Evolutionary conservation across 768 basidiomycete species (phyloP).

Genomic region (Hericium rajendrae): DNA sequence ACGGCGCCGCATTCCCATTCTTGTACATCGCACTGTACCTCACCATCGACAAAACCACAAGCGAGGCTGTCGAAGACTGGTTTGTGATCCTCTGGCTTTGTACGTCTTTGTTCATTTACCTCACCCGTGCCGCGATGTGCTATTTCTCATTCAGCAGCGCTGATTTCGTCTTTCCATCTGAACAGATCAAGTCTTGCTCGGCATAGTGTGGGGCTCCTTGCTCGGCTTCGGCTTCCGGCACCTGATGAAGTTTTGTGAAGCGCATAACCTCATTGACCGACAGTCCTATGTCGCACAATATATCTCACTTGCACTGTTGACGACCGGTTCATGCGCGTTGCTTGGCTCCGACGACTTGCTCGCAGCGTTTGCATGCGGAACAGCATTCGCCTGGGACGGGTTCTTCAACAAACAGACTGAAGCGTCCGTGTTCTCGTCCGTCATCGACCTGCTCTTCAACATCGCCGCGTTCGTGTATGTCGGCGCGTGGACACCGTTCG

Average conservation of each 20-base stretch:
- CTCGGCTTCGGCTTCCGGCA: conserved; percentile 77
- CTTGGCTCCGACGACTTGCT: conserved; percentile 91
- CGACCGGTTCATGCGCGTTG: conserved; percentile 75
- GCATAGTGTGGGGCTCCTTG: conserved; percentile 61
- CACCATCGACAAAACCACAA: conserved; percentile 52
- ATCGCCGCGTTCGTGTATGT: conserved; percentile 92
- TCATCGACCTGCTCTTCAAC: conserved; percentile 94
- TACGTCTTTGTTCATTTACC: conserved; percentile 26
- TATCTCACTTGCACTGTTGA: conserved; percentile 71
- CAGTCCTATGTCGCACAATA: conserved; percentile 95
- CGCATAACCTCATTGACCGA: conserved; percentile 79
- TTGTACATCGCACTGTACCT: conserved; percentile 86
- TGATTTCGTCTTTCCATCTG: conserved; percentile 5
- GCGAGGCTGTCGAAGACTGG: conserved; percentile 76
- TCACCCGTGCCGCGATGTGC: no score
- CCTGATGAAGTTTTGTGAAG: conserved; percentile 89
- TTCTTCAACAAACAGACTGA: conserved; percentile 92
- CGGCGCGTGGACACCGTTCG: conserved; percentile 96
- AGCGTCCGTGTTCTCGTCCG: conserved; percentile 90
- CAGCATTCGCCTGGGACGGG: conserved; percentile 94
- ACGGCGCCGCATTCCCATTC: conserved; percentile 95
- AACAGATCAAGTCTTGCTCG: conserved; percentile 73
- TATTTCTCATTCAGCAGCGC: neutral
- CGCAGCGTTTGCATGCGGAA: conserved; percentile 90
- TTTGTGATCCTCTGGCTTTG: conserved; percentile 80